Percentiles rank a stretch among this genome's conserved stretches.
Conservation (phyloP, 768 basidiomycete genomes). For the Tulasnella sp. region DNA sequence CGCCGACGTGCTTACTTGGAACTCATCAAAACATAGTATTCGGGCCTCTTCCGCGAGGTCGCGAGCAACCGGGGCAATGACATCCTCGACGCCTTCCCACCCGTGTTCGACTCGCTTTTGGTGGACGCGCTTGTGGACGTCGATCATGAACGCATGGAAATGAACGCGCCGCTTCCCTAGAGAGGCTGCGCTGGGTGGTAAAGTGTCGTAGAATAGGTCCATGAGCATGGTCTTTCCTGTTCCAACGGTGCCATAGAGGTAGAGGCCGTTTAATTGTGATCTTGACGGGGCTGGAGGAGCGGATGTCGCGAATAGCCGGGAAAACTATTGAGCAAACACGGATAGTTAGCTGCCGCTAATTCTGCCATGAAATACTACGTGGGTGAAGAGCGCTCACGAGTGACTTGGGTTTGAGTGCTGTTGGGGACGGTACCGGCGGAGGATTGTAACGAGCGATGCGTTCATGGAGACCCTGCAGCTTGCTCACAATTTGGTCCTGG, state of each 20-base stretch:
- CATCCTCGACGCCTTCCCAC: slow-evolving; percentile 56
- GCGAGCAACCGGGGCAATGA: slow-evolving; percentile 77
- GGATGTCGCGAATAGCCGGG: slow-evolving; percentile 28
- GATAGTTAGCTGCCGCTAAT: background rate
- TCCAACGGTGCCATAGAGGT: slow-evolving; percentile 93
- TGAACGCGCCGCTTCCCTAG: slow-evolving; percentile 78
- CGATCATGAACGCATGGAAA: slow-evolving; percentile 99
- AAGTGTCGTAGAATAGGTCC: slow-evolving; percentile 89
- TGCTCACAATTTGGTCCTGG: slow-evolving; percentile 76
- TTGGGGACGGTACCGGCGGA: slow-evolving; percentile 46
- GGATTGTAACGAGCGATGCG: slow-evolving; percentile 62
- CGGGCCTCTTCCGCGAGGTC: slow-evolving; percentile 77
- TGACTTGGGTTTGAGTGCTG: slow-evolving; percentile 7
- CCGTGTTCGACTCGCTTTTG: slow-evolving; percentile 65
- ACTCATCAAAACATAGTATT: slow-evolving; percentile 95
- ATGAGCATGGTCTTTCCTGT: slow-evolving; percentile 99
- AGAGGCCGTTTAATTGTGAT: slow-evolving; percentile 73
- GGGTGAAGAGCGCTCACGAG: slow-evolving; percentile 4
- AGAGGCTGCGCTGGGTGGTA: slow-evolving; percentile 50
- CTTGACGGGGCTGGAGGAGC: slow-evolving; percentile 36
- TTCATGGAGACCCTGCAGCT: slow-evolving; percentile 72
- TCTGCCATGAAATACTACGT: slow-evolving; percentile 4
- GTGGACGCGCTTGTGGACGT: slow-evolving; percentile 90
- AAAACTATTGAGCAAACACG: slow-evolving; percentile 20
- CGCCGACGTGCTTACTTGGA: slow-evolving; percentile 55